Evolutionary conservation across 768 basidiomycete genomes (phyloP).

Genomic region (Termitomyces heimii): DNA sequence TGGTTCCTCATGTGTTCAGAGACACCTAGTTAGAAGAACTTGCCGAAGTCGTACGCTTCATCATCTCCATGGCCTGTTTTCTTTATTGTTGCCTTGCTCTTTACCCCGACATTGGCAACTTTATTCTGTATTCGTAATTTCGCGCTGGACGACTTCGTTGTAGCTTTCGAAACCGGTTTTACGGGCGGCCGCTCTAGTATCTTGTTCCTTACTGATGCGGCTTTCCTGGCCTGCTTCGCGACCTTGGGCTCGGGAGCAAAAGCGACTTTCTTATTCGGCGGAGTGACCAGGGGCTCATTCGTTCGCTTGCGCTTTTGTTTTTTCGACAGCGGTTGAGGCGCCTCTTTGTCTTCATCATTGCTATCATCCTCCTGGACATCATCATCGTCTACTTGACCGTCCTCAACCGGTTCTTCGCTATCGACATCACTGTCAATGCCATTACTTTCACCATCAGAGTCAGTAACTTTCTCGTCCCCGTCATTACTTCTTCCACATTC

Average conservation of each 20-base stretch:
- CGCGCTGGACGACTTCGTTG: slow-evolving; percentile 12
- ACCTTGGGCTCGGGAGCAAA: slow-evolving; percentile 32
- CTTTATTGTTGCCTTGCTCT: slow-evolving; percentile 15
- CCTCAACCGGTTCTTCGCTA: slow-evolving; percentile 31
- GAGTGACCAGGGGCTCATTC: slow-evolving; percentile 20
- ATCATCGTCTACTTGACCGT: slow-evolving; percentile 32
- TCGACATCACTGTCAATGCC: slow-evolving; percentile 31
- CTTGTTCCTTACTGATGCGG: slow-evolving; percentile 8
- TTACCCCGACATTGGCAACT: slow-evolving; percentile 23
- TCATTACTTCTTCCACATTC: slow-evolving; percentile 14
- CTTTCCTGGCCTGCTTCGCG: slow-evolving; percentile 14
- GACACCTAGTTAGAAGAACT: slow-evolving; percentile 33
- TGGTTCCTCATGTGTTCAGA: not conserved
- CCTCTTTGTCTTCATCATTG: slow-evolving; percentile 39
- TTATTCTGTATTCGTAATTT: slow-evolving; percentile 17
- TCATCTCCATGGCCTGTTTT: slow-evolving; percentile 19
- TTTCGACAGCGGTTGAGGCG: slow-evolving; percentile 21
- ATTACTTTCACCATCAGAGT: slow-evolving; percentile 28
- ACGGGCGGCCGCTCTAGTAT: slow-evolving; percentile 1
- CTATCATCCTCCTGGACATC: slow-evolving; percentile 25
- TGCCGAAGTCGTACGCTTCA: slow-evolving; percentile 47
- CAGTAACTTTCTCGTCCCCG: slow-evolving; percentile 26
- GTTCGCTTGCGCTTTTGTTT: slow-evolving; percentile 45
- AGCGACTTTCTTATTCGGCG: slow-evolving; percentile 47
- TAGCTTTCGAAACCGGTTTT: slow-evolving; percentile 15